Evolutionary conservation across 768 basidiomycete species (phyloP).

Genomic region (Boletus vinaceobasis): DNA sequence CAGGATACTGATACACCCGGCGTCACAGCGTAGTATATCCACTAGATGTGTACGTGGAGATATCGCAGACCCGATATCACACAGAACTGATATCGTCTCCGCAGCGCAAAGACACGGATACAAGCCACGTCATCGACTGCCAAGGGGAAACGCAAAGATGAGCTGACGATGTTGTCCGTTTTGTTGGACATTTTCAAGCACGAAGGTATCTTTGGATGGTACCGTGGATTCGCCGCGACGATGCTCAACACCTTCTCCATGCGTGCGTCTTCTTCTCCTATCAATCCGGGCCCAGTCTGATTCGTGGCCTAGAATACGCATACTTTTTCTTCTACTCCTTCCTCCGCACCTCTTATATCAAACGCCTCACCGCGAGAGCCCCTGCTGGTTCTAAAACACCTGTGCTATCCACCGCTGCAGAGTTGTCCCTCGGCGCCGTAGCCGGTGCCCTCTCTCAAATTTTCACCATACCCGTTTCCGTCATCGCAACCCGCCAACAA

Average conservation of each 20-base stretch:
- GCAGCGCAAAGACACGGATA: slow-evolving; percentile 90
- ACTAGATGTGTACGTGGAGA: slow-evolving; percentile 74
- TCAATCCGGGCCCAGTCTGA: not conserved
- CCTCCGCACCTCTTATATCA: slow-evolving; percentile 80
- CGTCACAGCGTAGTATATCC: slow-evolving; percentile 81
- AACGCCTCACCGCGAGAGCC: slow-evolving; percentile 57
- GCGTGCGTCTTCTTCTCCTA: slow-evolving; percentile 47
- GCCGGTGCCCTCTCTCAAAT: slow-evolving; percentile 95
- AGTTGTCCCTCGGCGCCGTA: slow-evolving; percentile 83
- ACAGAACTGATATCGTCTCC: slow-evolving; percentile 6
- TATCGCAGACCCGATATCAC: not conserved
- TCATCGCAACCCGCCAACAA: slow-evolving; percentile 97
- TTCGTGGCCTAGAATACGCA: slow-evolving; percentile 74
- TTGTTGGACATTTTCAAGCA: slow-evolving; percentile 68
- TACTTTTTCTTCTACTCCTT: slow-evolving; percentile 99
- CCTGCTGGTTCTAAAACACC: slow-evolving; percentile 60
- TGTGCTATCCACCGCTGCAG: slow-evolving; percentile 68
- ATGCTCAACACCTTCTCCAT: slow-evolving; percentile 99
- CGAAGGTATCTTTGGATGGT: slow-evolving; percentile 81
- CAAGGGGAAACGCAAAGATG: slow-evolving; percentile 49
- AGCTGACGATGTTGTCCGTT: slow-evolving; percentile 57
- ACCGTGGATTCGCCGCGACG: slow-evolving; percentile 90
- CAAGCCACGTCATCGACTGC: slow-evolving; percentile 68
- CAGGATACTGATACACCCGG: slow-evolving; percentile 1
- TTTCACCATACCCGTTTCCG: slow-evolving; percentile 96